Percentiles rank a stretch among this genome's conserved stretches.
phyloP scores from a whole-genome alignment of 2,329 filamentous ascomycete genomes.

The Chaetomium sp. region DNA sequence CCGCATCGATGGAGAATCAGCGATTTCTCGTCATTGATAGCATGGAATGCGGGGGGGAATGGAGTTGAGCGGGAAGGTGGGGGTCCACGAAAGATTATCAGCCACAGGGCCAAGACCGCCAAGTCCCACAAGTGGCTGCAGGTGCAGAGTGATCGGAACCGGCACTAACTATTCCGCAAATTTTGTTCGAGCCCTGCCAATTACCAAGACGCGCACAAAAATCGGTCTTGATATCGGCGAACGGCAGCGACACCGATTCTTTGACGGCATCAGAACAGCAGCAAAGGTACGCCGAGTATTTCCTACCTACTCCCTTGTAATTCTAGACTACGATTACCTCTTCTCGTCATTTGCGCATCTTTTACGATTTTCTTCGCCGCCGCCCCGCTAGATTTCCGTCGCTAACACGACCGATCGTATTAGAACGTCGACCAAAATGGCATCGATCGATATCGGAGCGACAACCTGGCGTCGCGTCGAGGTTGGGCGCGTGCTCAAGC shows the following conservation, averaged over 20 bases:
- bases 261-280: constrained; percentile 36
- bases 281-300: constrained; percentile 35
- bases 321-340: constrained; percentile 21
- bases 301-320: constrained; percentile 23
- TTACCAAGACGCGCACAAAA: constrained; percentile 37
- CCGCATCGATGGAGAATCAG: background rate
- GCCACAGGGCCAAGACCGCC: constrained; percentile 21
- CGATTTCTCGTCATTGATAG: background rate
- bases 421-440: constrained; percentile 60
- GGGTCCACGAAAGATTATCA: background rate
- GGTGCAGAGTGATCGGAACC: constrained; percentile 28
- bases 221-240: constrained; percentile 37
- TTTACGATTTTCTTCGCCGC: constrained; percentile 23
- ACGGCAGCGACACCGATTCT: constrained; percentile 37
- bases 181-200: constrained; percentile 38
- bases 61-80: background rate
- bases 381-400: constrained; percentile 23
- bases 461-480: constrained; percentile 95
- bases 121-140: constrained; percentile 29
- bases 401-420: constrained; percentile 55
- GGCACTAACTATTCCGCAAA: constrained; percentile 35
- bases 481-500: constrained; percentile 94
- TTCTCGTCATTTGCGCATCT: constrained; percentile 26
- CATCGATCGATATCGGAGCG: constrained; percentile 78
- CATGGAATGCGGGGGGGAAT: background rate